Evolutionary conservation across 2,329 filamentous ascomycete species (phyloP).

Genomic region (Diaporthe longicolla): DNA sequence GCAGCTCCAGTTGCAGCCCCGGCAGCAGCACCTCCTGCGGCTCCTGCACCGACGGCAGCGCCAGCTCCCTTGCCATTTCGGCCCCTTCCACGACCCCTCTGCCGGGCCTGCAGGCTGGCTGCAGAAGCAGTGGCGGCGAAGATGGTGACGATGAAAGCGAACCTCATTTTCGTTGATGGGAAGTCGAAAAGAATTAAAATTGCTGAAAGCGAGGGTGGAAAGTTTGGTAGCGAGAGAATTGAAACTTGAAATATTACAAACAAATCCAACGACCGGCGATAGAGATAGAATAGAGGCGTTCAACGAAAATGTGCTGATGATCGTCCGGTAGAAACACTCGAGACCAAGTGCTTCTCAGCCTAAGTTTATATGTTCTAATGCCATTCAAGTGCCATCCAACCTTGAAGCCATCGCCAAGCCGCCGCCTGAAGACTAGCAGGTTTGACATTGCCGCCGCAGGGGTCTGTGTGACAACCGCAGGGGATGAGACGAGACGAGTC

Average conservation of each 20-base stretch:
- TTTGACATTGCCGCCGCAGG: conserved; percentile 31
- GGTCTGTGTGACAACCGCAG: conserved; percentile 27
- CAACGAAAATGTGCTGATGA: conserved; percentile 2
- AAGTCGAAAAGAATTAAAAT: background rate
- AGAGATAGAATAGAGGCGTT: conserved; percentile 22
- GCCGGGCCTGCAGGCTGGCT: conserved; percentile 10
- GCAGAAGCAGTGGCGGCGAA: conserved; percentile 27
- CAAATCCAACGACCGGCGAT: conserved; percentile 34
- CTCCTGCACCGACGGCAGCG: conserved; percentile 1
- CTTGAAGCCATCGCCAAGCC: conserved; percentile 28
- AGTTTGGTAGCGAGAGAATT: background rate
- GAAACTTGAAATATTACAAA: conserved; percentile 12
- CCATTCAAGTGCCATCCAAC: background rate
- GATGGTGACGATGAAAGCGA: conserved; percentile 7
- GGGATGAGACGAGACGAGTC: conserved; percentile 27
- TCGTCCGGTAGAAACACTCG: background rate
- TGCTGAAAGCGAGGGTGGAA: background rate
- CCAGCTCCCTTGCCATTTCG: background rate
- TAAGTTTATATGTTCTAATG: background rate
- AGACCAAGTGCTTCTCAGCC: background rate
- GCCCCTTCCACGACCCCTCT: conserved; percentile 4
- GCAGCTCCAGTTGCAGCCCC: conserved; percentile 29
- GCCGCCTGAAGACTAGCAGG: conserved; percentile 18
- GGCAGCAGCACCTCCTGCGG: conserved; percentile 9
- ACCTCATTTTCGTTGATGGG: conserved; percentile 25